Evolutionary conservation across 192 early-diverging fungal genomes (phyloP), one percentile per base, ranked within the genome.

Genomic region (Funneliformis mosseae): DNA sequence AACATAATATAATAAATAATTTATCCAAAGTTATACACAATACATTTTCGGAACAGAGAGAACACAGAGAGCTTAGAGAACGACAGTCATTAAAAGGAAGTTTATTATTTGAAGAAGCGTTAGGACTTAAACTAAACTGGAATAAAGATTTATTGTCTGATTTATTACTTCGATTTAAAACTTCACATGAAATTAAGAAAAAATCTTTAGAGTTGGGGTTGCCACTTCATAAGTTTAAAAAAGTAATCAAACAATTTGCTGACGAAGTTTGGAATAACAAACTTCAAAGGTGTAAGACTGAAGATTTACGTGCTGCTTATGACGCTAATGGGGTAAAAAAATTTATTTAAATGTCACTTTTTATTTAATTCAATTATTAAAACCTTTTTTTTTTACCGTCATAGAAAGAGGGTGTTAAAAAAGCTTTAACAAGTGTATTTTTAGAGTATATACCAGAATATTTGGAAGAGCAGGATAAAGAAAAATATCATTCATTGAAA

Each of bases 401-500:
- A 21, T 67, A 48, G 60, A 61, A n/a, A 68, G 63, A 78, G 18
- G 74, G 42, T 7, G 64, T 78, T 12, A 45, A 68, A 25, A 78
- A 42, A 50, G 1, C 42, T 33, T 46, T 88, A 72, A 85, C 88
- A 67, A 83, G 81, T 78, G 80, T 80, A 18, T 93, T 87, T 62
- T 79, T 89, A 55, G 83, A 80, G 11, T 84, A 81, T 78, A 60
- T 71, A n/a, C 83, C 84, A 61, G 69, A 83, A 39, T 78, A 72
- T 43, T 25, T 89, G 6, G 78, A 85, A 2, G 85, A 86, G 27
- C 75, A 88, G 14, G 70, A 83, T 27, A 73, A 84, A 63, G 82
- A 84, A 25, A 83, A 83, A 63, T 87, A 90, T 42, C 69, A 46
- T 39, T 87, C 87, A 21, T 70, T 94, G 63, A 86, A 89, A 43